A percentile compares a stretch with the other conserved stretches of the same genome.
Conservation (phyloP, 768 basidiomycete genomes). For the Holtermannia corniformis region DNA sequence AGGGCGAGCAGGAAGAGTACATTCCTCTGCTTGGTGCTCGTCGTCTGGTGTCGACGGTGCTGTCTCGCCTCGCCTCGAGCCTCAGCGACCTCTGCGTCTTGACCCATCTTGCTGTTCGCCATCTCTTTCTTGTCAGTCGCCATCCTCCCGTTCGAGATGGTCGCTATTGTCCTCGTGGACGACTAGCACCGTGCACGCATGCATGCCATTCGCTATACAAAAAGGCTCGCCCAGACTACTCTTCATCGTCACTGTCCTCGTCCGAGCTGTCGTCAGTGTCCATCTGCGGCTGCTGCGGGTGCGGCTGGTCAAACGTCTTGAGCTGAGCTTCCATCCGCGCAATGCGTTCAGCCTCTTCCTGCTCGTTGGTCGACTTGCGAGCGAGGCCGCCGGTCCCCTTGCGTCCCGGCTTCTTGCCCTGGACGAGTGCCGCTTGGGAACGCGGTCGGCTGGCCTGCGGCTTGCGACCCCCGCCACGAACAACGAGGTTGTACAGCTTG, state of each 20-base stretch:
- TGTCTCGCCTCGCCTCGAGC: too few species aligned
- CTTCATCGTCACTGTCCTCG: conserved; percentile 36
- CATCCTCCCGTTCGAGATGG: too few species aligned
- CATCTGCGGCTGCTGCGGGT: conserved; percentile 12
- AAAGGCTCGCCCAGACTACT: conserved; percentile 4
- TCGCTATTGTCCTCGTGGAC: too few species aligned
- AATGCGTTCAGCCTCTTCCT: conserved; percentile 91
- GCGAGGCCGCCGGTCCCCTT: conserved; percentile 69
- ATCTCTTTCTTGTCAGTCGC: too few species aligned
- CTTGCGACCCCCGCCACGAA: conserved; percentile 39
- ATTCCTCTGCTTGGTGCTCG: too few species aligned
- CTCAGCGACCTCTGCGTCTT: too few species aligned
- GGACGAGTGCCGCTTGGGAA: conserved; percentile 9
- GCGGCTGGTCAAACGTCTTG: conserved; percentile 56
- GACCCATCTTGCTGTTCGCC: too few species aligned
- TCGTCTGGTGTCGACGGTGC: too few species aligned
- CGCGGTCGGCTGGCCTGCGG: conserved; percentile 46
- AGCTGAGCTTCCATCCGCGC: conserved; percentile 79
- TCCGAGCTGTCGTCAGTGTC: conserved; percentile 22
- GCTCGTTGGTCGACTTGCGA: conserved; percentile 94
- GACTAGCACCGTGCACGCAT: too few species aligned
- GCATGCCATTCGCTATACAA: too few species aligned
- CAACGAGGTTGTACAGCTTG: conserved; percentile 90
- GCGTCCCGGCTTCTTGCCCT: conserved; percentile 23
- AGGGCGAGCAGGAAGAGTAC: too few species aligned